Percentiles rank a stretch among this genome's conserved stretches.
Conservation (phyloP, 202 grass and related monocot genomes). For the Bolboschoenoplectus hybrid region DNA sequence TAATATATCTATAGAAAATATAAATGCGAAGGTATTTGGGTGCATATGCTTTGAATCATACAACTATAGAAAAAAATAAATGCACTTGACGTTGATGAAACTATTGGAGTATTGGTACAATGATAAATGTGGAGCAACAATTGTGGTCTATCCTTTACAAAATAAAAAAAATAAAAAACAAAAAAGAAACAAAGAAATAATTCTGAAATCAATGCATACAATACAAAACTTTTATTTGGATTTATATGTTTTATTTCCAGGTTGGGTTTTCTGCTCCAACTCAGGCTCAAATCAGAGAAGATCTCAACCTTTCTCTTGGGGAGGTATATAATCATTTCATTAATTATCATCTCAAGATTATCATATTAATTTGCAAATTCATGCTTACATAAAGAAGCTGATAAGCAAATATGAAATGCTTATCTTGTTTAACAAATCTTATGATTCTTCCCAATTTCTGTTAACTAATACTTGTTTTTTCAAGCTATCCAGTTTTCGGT, state of each 20-base stretch:
- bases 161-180: too few relatives aligned
- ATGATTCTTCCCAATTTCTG: background rate
- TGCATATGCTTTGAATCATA: background rate
- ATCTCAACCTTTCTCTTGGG: conserved; percentile 57
- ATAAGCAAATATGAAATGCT: conserved; percentile 22
- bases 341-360: background rate
- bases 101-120: background rate
- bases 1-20: background rate
- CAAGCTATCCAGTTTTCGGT: conserved; percentile 52
- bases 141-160: too few relatives aligned
- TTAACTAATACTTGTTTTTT: conserved; percentile 12
- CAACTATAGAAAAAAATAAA: background rate
- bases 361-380: conserved; percentile 16
- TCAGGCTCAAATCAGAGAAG: conserved; percentile 51
- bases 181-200: background rate
- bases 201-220: background rate
- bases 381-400: background rate
- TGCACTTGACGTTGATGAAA: background rate
- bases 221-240: background rate
- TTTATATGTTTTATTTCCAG: conserved; percentile 31
- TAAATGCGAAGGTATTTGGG: background rate
- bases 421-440: background rate
- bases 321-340: conserved; percentile 41
- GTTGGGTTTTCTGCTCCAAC: conserved; percentile 64
- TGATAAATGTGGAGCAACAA: background rate